These are phyloP conservation scores for Vitrella brassicaformis DNA, from an alignment of 73 alveolate genomes.

Conservation along the genomic window DNA sequence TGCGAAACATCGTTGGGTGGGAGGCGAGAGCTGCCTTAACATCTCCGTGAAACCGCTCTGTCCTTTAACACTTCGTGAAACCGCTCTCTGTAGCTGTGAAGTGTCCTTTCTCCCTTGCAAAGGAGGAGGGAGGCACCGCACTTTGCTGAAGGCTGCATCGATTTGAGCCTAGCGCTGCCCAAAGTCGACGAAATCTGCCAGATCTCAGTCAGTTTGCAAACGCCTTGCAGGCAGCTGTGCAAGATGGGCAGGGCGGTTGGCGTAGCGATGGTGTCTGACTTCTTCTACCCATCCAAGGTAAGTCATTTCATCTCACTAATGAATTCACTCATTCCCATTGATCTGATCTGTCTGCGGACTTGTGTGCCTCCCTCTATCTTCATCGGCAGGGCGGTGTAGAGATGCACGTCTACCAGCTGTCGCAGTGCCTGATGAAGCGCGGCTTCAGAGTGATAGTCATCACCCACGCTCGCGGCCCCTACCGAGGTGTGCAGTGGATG, in stretches of 20 bases:
- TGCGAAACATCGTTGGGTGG: no score
- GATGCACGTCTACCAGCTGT: conserved; percentile 89
- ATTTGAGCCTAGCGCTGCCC: background rate
- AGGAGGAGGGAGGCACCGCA: background rate
- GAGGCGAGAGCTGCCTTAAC: no score
- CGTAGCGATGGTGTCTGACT: conserved; percentile 34
- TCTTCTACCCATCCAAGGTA: conserved; percentile 24
- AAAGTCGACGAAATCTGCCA: no score
- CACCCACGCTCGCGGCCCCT: conserved; percentile 76
- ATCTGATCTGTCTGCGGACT: no score
- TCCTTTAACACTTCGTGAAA: no score
- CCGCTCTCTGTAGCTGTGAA: background rate
- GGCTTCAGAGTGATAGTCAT: conserved; percentile 89
- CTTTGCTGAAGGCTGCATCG: background rate
- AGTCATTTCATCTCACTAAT: no score
- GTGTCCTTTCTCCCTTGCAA: background rate
- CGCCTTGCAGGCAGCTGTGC: no score
- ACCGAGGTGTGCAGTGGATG: conserved; percentile 90
- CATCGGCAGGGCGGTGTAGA: conserved; percentile 98
- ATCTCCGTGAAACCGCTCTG: no score
- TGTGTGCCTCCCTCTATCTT: conserved; percentile 76
- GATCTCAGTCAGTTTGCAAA: no score
- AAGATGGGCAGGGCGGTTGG: background rate
- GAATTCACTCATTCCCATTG: no score
- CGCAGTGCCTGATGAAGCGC: conserved; percentile 71